These are phyloP conservation scores for Inosperma sp. DNA, from an alignment of 768 basidiomycete species.

Conservation along the genomic window DNA sequence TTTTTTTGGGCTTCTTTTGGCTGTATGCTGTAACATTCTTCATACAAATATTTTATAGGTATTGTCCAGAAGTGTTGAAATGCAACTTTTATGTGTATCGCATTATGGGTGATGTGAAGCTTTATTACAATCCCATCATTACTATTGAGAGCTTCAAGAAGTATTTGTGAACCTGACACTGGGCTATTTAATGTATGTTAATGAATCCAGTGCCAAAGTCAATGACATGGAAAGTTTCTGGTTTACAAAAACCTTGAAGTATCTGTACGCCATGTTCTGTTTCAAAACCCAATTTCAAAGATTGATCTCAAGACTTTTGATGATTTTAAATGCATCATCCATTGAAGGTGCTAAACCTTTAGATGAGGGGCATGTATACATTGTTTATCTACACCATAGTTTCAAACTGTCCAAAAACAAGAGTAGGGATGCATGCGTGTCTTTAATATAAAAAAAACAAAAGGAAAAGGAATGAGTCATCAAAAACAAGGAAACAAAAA, in stretches of 20 bases:
- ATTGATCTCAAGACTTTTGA: constrained; percentile 47
- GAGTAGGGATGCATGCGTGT: no score
- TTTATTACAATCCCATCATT: constrained; percentile 56
- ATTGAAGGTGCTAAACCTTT: no score
- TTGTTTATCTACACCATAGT: no score
- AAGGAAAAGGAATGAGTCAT: no score
- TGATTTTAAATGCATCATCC: constrained; percentile 59
- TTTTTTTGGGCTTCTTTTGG: no score
- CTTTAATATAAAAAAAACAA: no score
- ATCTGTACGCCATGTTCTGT: constrained; percentile 42
- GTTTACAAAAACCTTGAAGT: constrained; percentile 77
- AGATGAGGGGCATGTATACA: no score
- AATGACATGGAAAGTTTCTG: constrained; percentile 66
- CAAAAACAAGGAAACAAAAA: no score
- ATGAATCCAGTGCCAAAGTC: constrained; percentile 40
- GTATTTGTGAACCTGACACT: constrained; percentile 45
- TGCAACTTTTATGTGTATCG: constrained; percentile 80
- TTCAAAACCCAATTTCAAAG: background rate
- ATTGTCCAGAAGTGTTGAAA: constrained; percentile 77
- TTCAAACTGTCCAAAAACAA: no score
- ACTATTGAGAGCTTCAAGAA: constrained; percentile 58
- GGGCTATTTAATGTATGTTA: constrained; percentile 58
- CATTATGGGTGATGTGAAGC: constrained; percentile 63
- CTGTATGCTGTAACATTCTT: no score
- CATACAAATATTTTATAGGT: no score